Evolutionary conservation across 208 protist species (phyloP).

Genomic region (Acanthamoeba castellanii): DNA sequence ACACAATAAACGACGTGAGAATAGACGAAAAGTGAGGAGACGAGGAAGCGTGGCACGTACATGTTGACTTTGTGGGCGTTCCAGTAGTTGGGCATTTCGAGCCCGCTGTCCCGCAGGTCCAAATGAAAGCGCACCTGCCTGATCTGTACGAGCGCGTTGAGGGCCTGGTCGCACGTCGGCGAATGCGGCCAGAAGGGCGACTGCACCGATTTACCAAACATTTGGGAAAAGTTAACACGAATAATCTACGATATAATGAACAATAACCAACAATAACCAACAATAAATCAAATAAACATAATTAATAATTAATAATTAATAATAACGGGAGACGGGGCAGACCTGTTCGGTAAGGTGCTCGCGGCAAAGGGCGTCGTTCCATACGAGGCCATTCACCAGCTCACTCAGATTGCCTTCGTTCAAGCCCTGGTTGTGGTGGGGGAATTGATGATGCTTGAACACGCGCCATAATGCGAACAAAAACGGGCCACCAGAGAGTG

Average conservation of each 20-base stretch:
- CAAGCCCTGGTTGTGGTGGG: not conserved
- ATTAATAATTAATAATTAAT: not conserved
- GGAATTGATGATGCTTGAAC: no score
- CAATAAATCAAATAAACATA: no score
- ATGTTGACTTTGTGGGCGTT: conserved; percentile 29
- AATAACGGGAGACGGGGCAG: not conserved
- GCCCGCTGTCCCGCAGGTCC: conserved; percentile 32
- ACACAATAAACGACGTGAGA: not conserved
- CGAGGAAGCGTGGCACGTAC: not conserved
- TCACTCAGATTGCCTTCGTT: conserved; percentile 4
- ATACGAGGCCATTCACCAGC: not conserved
- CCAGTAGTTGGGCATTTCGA: conserved; percentile 30
- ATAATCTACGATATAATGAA: no score
- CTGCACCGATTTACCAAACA: not conserved
- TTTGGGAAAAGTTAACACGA: no score
- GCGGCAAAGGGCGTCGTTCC: not conserved
- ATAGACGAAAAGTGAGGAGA: not conserved
- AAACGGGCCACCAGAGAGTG: not conserved
- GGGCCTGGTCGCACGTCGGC: conserved; percentile 18
- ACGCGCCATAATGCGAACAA: not conserved
- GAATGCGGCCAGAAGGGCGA: conserved; percentile 26
- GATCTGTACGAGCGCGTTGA: not conserved
- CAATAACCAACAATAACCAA: no score
- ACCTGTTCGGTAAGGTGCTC: conserved; percentile 16
- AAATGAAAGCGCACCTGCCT: not conserved